Conservation (phyloP, 2,329 filamentous ascomycete genomes). For the Seiridium cupressi region DNA sequence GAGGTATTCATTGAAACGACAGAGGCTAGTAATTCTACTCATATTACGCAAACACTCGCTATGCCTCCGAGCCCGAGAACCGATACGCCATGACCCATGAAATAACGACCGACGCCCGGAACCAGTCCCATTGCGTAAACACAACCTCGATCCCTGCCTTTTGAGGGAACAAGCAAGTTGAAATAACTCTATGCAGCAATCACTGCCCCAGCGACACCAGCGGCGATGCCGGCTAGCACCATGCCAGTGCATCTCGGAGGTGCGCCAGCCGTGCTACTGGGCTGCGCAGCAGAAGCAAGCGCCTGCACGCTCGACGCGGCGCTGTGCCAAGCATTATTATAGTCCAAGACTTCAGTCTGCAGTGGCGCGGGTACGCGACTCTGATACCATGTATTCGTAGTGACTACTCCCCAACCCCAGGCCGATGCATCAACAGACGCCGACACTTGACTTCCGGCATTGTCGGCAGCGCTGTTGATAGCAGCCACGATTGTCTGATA, state of each 20-base stretch:
- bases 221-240: background rate
- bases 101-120: background rate
- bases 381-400: conserved; percentile 15
- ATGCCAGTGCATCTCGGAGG: background rate
- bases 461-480: conserved; percentile 14
- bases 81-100: background rate
- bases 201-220: background rate
- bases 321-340: conserved; percentile 11
- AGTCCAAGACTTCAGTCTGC: conserved; percentile 12
- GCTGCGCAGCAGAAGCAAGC: conserved; percentile 10
- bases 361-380: conserved; percentile 9
- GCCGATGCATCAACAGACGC: conserved; percentile 10
- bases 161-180: too few relatives aligned
- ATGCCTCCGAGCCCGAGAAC: background rate
- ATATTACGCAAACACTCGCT: background rate
- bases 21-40: background rate
- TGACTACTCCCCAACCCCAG: conserved; percentile 15
- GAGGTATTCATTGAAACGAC: background rate
- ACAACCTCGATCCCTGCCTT: too few relatives aligned
- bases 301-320: conserved; percentile 13
- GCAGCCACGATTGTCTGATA: conserved; percentile 15
- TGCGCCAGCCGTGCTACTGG: conserved; percentile 8
- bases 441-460: conserved; percentile 10
- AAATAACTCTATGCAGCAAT: background rate
- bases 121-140: too few relatives aligned